Conservation (phyloP, 108 stramenopile species). For the Conticribra guillardii region DNA sequence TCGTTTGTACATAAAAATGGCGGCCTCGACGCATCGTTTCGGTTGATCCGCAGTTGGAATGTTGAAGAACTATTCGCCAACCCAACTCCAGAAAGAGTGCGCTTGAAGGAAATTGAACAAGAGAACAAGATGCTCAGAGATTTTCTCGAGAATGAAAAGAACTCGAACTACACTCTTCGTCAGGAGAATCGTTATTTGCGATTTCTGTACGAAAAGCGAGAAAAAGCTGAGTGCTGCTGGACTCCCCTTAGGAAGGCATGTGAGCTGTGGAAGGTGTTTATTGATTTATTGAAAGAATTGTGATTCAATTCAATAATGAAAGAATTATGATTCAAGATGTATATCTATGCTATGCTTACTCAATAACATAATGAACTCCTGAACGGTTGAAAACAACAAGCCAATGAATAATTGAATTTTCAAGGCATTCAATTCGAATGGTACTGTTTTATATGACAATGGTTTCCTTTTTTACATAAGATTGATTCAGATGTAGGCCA, state of each 20-base stretch:
- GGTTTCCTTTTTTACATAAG: too few species aligned
- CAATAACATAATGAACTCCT: too few species aligned
- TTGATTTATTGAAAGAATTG: slow-evolving; percentile 9
- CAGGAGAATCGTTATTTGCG: slow-evolving; percentile 13
- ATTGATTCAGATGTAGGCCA: too few species aligned
- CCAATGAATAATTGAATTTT: too few species aligned
- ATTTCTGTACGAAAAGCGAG: slow-evolving; percentile 1
- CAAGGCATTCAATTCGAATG: too few species aligned
- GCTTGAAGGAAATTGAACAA: slow-evolving; percentile 22
- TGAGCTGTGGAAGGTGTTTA: slow-evolving; percentile 9
- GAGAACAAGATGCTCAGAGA: slow-evolving; percentile 36
- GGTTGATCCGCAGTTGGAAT: slow-evolving; percentile 17
- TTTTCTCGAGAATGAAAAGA: slow-evolving; percentile 30
- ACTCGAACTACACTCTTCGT: slow-evolving; percentile 16
- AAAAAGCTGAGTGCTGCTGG: slow-evolving; percentile 19
- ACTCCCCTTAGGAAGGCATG: slow-evolving; percentile 10
- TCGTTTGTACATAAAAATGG: slow-evolving; percentile 31
- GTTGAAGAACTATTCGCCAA: slow-evolving; percentile 21
- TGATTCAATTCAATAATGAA: neutral
- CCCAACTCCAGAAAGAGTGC: slow-evolving; percentile 38
- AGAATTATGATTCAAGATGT: too few species aligned
- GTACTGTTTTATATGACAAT: too few species aligned
- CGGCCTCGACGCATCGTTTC: slow-evolving; percentile 23
- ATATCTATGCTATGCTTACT: too few species aligned
- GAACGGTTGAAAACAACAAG: too few species aligned